A percentile compares a stretch with the other conserved stretches of the same genome.
Conservation (phyloP, 1,284 basidiomycete species). For the Marasmius fiardii region DNA sequence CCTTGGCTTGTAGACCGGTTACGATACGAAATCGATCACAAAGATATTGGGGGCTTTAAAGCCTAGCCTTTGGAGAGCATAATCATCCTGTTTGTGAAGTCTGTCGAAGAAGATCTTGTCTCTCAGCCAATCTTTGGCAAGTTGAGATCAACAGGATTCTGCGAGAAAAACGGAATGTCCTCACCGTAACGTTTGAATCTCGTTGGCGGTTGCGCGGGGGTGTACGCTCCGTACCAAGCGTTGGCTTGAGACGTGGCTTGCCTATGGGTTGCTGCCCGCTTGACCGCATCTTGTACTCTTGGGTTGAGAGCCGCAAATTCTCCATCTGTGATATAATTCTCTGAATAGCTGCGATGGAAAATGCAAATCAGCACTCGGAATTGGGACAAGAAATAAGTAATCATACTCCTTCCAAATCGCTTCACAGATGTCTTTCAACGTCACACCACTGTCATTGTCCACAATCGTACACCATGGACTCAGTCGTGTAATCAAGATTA, state of each 20-base stretch:
- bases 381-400: not conserved
- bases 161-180: slow-evolving; percentile 22
- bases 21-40: slow-evolving; percentile 43
- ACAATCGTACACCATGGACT: slow-evolving; percentile 81
- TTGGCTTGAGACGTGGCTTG: slow-evolving; percentile 16
- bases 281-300: slow-evolving; percentile 67
- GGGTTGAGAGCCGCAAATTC: slow-evolving; percentile 60
- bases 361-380: slow-evolving; percentile 4
- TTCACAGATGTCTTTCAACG: slow-evolving; percentile 64
- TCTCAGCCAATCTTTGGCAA: slow-evolving; percentile 64
- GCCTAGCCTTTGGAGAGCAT: slow-evolving; percentile 57
- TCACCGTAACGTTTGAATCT: slow-evolving; percentile 57
- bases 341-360: slow-evolving; percentile 51
- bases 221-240: slow-evolving; percentile 44
- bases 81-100: slow-evolving; percentile 56
- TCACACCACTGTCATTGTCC: slow-evolving; percentile 69
- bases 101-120: slow-evolving; percentile 69
- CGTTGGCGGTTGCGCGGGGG: slow-evolving; percentile 37
- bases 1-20: not conserved
- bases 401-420: slow-evolving; percentile 70
- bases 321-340: slow-evolving; percentile 59
- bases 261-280: slow-evolving; percentile 42
- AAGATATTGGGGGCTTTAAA: slow-evolving; percentile 77
- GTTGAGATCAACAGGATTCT: not conserved
- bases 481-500: slow-evolving; percentile 68